Conservation (phyloP, 352 stramenopile genomes). For the Phytophthora europaea region DNA sequence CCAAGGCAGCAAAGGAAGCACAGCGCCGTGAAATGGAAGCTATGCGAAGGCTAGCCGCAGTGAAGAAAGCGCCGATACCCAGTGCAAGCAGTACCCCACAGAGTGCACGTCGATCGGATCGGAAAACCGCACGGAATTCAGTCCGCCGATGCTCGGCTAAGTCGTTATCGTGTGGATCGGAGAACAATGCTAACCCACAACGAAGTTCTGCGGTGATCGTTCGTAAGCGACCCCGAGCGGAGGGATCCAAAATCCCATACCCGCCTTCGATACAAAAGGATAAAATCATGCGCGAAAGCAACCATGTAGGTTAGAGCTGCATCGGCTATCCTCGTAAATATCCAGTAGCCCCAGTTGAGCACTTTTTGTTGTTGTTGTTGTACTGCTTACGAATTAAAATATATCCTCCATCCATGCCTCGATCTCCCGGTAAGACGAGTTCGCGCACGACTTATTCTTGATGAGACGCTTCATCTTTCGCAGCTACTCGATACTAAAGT, state of each 20-base stretch:
- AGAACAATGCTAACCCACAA: neutral
- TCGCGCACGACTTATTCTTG: neutral
- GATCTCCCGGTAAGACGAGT: neutral
- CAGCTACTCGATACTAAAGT: neutral
- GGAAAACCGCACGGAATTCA: neutral
- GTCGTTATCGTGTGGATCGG: neutral
- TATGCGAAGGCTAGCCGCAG: constrained; percentile 47
- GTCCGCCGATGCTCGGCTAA: neutral
- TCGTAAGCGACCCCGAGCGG: constrained; percentile 35
- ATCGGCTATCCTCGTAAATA: neutral
- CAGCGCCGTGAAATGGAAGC: constrained; percentile 62
- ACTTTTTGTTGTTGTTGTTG: neutral
- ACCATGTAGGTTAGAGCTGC: neutral
- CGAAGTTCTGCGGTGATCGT: neutral
- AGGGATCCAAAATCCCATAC: constrained; percentile 51
- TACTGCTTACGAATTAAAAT: neutral
- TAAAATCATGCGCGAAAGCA: neutral
- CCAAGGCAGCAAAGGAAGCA: constrained; percentile 29
- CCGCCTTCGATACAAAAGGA: constrained; percentile 10
- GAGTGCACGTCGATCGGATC: neutral
- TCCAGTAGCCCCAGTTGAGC: no score
- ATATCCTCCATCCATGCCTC: neutral
- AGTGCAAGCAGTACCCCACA: neutral
- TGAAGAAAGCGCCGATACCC: constrained; percentile 24
- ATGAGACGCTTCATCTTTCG: neutral